Evolutionary conservation across 805 yeast species (phyloP), one percentile per base, ranked within the genome.

Genomic region (Lipomyces starkeyi): DNA sequence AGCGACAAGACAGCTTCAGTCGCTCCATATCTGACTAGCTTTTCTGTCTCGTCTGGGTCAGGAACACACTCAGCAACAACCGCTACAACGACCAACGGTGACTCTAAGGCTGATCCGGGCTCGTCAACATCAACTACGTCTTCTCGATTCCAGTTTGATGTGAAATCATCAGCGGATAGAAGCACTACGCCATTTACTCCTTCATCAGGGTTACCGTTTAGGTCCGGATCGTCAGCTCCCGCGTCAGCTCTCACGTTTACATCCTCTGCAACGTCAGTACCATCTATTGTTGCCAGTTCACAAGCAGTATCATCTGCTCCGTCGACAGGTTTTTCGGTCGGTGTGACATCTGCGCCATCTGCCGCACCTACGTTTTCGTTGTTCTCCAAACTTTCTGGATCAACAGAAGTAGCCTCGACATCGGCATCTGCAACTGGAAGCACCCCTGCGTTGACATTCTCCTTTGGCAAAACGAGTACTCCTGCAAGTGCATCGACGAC

Each of bases 381-480:
- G 22, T 32, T 54, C 25, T 6, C 59, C 14, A 29, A 17, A 13
- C 14, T 14, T 11, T 13, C 25, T 32, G 60, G 49, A 17, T 27
- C 40, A 2, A 34, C 60, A 3, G 22, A 11, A 14, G 11, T 11
- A 14, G 20, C n/a, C 47, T 17, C 60, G 7, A 34, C 49, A 17
- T 43, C 49, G 20, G 8, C 20, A 43, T 43, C 49, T 43, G 49
- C 11, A 43, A 43, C 20, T 7, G 58, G 20, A 55, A 17, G 9
- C 11, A 20, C 34, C 13, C 22, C 58, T 11, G 59, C 59, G 7
- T 22, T 55, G 17, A n/a, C 65, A 27, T 63, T 60, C 27, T 61
- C 66, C 20, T 62, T 65, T 20, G 68, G 68, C 35, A 61, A 61
- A 27, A 58, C 61, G 17, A 57, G 37, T 25, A 55, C 22, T 13